Evolutionary conservation across 768 basidiomycete species (phyloP).

Genomic region (Mycena capillaripes): DNA sequence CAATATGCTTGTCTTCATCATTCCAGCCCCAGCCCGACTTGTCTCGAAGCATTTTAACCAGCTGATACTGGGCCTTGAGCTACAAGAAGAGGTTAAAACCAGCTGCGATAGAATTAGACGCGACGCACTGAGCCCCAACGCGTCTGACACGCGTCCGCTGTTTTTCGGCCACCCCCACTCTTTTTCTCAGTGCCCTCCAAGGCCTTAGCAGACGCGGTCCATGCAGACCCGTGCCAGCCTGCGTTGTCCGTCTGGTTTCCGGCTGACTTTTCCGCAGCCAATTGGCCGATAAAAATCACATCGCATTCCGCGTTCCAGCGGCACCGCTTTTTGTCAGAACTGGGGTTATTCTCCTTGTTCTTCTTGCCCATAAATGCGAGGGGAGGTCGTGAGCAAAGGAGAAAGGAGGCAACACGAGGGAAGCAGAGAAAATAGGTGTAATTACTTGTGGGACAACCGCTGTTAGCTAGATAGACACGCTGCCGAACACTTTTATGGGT

Average conservation of each 20-base stretch:
- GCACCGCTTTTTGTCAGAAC: background rate
- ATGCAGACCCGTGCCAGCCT: background rate
- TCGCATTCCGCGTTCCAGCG: background rate
- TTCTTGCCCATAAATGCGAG: background rate
- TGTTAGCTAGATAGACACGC: background rate
- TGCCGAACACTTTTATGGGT: slow-evolving; percentile 4
- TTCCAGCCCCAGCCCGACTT: background rate
- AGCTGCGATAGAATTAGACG: background rate
- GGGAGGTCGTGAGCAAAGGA: background rate
- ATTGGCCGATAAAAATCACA: background rate
- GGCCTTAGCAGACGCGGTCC: background rate
- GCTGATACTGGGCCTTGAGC: too few relatives aligned
- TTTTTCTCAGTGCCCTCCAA: background rate
- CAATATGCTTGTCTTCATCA: background rate
- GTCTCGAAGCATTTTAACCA: background rate
- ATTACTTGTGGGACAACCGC: background rate
- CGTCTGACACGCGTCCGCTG: background rate
- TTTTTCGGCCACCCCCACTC: background rate
- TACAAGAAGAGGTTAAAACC: background rate
- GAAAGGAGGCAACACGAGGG: background rate
- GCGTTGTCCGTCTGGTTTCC: slow-evolving; percentile 13
- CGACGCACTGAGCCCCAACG: background rate
- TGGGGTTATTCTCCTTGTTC: slow-evolving; percentile 1
- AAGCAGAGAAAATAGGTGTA: background rate
- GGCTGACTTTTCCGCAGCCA: background rate